Conservation (phyloP, 495 filamentous ascomycete genomes). For the Trichoderma virens region DNA sequence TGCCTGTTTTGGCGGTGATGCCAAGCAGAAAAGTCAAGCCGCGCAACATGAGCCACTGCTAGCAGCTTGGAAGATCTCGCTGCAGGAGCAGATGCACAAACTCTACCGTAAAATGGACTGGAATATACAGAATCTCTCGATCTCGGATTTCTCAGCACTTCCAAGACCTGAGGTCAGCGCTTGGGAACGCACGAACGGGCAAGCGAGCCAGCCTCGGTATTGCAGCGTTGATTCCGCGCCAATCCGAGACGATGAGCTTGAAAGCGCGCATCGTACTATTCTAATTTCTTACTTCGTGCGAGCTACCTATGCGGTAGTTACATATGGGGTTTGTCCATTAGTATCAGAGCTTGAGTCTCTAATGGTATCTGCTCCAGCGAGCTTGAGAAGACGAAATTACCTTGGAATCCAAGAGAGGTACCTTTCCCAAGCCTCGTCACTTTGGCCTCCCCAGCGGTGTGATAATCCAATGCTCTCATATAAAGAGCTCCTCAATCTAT, state of each 20-base stretch:
- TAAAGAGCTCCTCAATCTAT: neutral
- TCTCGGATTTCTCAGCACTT: neutral
- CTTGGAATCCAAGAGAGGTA: neutral
- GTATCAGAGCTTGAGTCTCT: conserved; percentile 2
- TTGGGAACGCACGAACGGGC: neutral
- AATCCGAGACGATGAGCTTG: neutral
- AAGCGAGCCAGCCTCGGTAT: neutral
- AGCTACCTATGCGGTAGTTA: neutral
- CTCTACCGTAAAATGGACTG: neutral
- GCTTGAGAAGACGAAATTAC: neutral
- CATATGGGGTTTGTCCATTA: neutral
- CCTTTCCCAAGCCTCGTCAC: neutral
- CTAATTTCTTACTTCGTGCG: neutral
- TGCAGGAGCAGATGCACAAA: neutral
- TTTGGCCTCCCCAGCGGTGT: neutral
- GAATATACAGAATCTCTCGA: neutral
- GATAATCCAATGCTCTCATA: neutral
- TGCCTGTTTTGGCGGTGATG: neutral
- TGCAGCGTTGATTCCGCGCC: neutral
- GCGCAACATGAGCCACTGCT: neutral
- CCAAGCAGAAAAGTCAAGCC: neutral
- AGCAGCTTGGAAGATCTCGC: neutral
- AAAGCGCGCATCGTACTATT: conserved; percentile 3
- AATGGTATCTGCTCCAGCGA: neutral
- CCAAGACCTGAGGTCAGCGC: neutral